Evolutionary conservation across 805 yeast genomes (phyloP), one percentile per base, ranked within the genome.

Genomic region (Hanseniaspora meyeri): DNA sequence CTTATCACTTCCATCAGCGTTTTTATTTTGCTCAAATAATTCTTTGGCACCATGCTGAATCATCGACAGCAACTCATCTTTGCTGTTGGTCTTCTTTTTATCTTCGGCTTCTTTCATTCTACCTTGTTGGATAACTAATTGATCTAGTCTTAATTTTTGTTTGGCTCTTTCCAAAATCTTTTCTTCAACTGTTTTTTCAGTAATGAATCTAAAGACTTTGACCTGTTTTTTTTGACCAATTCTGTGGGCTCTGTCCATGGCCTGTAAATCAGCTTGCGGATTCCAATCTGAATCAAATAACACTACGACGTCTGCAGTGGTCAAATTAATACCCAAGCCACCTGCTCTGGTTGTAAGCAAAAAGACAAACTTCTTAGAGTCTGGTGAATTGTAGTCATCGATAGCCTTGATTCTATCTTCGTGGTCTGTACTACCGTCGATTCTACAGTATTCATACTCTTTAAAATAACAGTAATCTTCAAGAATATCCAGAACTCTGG

Each of bases 221-320:
- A 85, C 95, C 66, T 85, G 95, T 62, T 85, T 85, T 47, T 83
- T 85, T 67, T 85, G 95, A 7, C 95, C 95, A 65, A 85, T 85
- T 74, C 95, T 78, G 68, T 85, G 95, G 0, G 93, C 93, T 72
- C 95, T 77, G 66, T 85, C 95, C 93, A 85, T 85, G 1, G 91
- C 91, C 68, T 85, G 95, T 61, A 85, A 75, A 74, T 85, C 95
- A 4, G 91, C 93, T 65, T 85, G 95, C 1, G 95, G 95, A 62
- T 85, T 85, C 95, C 95, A 85, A 67, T 85, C 95, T 3, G 89
- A 82, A 69, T 85, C 95, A 65, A 74, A 85, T 47, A 85, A 68
- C 2, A 85, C 77, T 49, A 85, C 95, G 60, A 82, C 74, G 67
- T 85, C 90, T 1, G 93, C 93, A n/a, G 82, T 72, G 4, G 93